Evolutionary conservation across 129 eudicot species (phyloP).

Genomic region (Apium graveolens): DNA sequence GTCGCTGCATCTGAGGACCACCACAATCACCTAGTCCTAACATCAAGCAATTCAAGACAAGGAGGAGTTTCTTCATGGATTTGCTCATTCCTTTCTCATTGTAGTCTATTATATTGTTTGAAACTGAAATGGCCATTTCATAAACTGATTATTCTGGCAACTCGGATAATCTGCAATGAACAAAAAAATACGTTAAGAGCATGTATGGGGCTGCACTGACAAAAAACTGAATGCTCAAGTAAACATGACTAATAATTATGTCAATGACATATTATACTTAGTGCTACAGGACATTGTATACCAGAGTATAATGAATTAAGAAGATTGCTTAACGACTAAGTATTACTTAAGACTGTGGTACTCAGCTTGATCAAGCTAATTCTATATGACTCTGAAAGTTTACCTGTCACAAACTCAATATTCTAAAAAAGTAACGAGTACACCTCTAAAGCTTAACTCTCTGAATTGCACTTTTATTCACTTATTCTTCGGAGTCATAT

Average conservation of each 20-base stretch:
- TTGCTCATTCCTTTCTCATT: constrained; percentile 22
- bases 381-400: neutral
- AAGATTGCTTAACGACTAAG: neutral
- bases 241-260: neutral
- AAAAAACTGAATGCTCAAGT: neutral
- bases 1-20: constrained; percentile 37
- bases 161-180: neutral
- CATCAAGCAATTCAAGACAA: constrained; percentile 28
- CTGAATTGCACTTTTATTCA: neutral
- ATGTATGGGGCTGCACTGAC: neutral
- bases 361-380: neutral
- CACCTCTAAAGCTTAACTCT: neutral
- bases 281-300: too few relatives aligned
- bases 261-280: too few relatives aligned
- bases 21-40: constrained; percentile 34
- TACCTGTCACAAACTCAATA: neutral
- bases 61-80: constrained; percentile 23
- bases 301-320: too few relatives aligned
- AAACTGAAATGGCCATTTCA: constrained; percentile 20
- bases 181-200: neutral
- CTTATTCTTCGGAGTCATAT: neutral
- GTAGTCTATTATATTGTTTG: constrained; percentile 13
- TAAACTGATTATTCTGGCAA: neutral
- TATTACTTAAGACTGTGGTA: neutral
- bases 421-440: neutral